Percentiles rank a stretch among this genome's conserved stretches.
phyloP scores from a whole-genome alignment of 2,329 filamentous ascomycete genomes.

The Pseudogymnoascus sp. region DNA sequence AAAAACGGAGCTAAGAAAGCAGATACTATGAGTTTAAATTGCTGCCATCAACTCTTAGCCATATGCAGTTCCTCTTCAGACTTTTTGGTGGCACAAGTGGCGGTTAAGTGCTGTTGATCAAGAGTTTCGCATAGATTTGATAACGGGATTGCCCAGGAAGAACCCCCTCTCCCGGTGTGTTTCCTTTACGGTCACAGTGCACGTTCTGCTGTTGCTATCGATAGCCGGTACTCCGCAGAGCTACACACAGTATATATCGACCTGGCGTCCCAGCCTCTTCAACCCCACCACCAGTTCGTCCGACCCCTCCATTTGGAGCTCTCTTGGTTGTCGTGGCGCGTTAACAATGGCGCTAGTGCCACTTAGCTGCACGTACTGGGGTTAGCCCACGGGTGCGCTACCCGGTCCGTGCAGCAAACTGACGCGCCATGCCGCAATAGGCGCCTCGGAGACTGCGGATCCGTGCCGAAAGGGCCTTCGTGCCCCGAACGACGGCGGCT shows the following conservation, averaged over 20 bases:
- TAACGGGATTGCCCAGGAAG: background rate
- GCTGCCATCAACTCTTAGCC: too few species aligned
- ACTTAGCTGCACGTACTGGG: background rate
- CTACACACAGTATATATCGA: background rate
- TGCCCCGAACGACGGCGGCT: background rate
- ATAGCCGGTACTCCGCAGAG: conserved; percentile 1
- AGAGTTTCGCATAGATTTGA: background rate
- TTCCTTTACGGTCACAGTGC: background rate
- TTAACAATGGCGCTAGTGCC: background rate
- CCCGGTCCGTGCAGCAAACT: background rate
- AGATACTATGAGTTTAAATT: too few species aligned
- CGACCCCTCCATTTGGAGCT: background rate
- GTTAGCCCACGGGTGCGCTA: background rate
- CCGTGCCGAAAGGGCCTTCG: background rate
- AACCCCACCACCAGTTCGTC: background rate
- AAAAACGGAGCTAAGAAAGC: too few species aligned
- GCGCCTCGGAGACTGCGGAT: conserved; percentile 7
- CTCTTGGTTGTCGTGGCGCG: background rate
- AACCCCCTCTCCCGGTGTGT: background rate
- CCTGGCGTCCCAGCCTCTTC: background rate
- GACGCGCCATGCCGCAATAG: conserved; percentile 6
- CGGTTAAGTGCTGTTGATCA: background rate
- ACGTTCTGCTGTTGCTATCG: background rate
- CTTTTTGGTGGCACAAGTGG: background rate
- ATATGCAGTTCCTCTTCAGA: too few species aligned